These are phyloP conservation scores for Symbiodinium pilosum DNA, from an alignment of 73 alveolate species.

Conservation along the genomic window DNA sequence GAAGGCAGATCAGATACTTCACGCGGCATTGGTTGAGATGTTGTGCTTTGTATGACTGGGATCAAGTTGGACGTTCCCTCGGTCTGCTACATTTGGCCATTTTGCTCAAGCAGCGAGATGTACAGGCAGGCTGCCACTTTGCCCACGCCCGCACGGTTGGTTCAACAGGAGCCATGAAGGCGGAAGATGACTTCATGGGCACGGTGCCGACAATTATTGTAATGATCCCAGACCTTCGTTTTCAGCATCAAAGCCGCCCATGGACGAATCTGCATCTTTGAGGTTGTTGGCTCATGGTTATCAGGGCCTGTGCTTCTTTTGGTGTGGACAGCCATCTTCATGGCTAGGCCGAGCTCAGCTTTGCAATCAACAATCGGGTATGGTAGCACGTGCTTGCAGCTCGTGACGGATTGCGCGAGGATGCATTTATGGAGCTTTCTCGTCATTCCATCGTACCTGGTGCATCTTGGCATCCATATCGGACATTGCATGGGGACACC, in stretches of 20 bases:
- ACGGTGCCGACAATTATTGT: not conserved
- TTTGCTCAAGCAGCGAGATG: not conserved
- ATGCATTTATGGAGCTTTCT: conserved; percentile 42
- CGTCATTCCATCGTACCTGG: conserved; percentile 52
- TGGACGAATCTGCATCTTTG: too few relatives aligned
- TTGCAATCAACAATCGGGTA: too few relatives aligned
- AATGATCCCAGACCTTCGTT: not conserved
- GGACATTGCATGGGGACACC: not conserved
- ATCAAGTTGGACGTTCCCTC: too few relatives aligned
- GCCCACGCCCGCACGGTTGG: not conserved
- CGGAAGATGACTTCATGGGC: not conserved
- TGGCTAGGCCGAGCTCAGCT: conserved; percentile 13
- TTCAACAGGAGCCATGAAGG: not conserved
- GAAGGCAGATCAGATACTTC: not conserved
- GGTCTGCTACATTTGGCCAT: too few relatives aligned
- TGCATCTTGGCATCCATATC: not conserved
- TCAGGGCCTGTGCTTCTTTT: conserved; percentile 83
- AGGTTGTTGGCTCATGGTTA: conserved; percentile 88
- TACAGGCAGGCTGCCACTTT: not conserved
- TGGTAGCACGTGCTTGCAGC: too few relatives aligned
- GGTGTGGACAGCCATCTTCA: conserved; percentile 26
- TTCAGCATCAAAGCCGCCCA: not conserved
- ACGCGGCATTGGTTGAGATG: not conserved
- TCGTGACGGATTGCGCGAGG: too few relatives aligned
- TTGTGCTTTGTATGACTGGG: too few relatives aligned